Evolutionary conservation across 2,329 filamentous ascomycete genomes (phyloP).

Genomic region (Plectosphaerella plurivora): DNA sequence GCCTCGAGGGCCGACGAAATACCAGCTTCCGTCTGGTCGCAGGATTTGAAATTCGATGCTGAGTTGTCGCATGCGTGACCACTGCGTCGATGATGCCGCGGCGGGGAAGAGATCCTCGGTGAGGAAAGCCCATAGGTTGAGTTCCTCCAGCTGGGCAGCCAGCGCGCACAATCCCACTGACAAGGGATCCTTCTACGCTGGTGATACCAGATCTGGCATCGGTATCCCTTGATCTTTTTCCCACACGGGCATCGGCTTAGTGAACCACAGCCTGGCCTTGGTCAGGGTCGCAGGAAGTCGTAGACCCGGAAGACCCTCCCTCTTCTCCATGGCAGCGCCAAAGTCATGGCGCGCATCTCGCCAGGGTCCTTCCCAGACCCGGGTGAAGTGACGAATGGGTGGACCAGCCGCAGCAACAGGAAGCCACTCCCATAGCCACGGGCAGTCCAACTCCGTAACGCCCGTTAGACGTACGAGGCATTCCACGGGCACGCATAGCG

Average conservation of each 20-base stretch:
- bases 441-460: conserved; percentile 10
- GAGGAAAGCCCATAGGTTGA: conserved; percentile 16
- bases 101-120: conserved; percentile 11
- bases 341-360: conserved; percentile 20
- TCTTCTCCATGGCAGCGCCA: conserved; percentile 11
- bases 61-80: conserved; percentile 14
- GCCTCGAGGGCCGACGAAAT: conserved; percentile 17
- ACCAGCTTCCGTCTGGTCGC: conserved; percentile 16
- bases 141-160: conserved; percentile 11
- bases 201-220: conserved; percentile 13
- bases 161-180: conserved; percentile 14
- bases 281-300: conserved; percentile 11
- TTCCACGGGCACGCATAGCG: conserved; percentile 14
- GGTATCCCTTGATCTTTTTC: conserved; percentile 8
- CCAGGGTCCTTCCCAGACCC: conserved; percentile 18
- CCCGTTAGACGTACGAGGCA: conserved; percentile 15
- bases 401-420: too few relatives aligned
- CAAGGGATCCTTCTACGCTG: conserved; percentile 14
- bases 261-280: conserved; percentile 13
- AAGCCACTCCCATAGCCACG: conserved; percentile 18
- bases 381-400: too few relatives aligned
- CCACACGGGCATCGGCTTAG: conserved; percentile 1
- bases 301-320: conserved; percentile 11
- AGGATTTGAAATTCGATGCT: conserved; percentile 15
- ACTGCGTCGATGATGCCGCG: conserved; percentile 8